These are phyloP conservation scores for Suillus lakei DNA, from an alignment of 768 basidiomycete species.

Conservation along the genomic window DNA sequence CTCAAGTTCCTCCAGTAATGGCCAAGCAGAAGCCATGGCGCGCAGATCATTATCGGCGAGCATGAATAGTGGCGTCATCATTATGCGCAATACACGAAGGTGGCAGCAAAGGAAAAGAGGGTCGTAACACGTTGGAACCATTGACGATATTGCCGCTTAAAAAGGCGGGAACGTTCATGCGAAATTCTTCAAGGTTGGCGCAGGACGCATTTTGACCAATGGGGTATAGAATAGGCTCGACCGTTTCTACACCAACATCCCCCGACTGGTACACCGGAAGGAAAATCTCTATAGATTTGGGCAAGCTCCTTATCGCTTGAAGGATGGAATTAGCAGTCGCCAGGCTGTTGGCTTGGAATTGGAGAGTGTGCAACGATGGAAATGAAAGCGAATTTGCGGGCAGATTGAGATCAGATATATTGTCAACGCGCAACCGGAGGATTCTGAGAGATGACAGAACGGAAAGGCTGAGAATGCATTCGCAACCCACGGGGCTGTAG, in stretches of 20 bases:
- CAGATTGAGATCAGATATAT: not conserved
- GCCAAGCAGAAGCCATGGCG: conserved; percentile 9
- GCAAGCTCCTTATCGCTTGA: not conserved
- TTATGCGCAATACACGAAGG: not conserved
- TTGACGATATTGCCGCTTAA: not conserved
- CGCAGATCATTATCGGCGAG: conserved; percentile 6
- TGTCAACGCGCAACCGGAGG: not conserved
- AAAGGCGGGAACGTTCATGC: not conserved
- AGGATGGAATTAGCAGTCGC: not conserved
- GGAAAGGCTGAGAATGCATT: not conserved
- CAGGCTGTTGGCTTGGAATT: not conserved
- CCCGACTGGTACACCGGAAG: not conserved
- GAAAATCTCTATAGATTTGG: not conserved
- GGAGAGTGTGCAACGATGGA: not conserved
- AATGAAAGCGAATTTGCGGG: conserved; percentile 2
- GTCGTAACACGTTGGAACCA: not conserved
- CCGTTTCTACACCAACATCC: not conserved
- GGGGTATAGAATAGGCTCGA: not conserved
- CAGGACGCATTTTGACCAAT: not conserved
- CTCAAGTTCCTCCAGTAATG: conserved; percentile 8
- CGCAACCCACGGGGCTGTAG: not conserved
- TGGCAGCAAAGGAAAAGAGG: conserved; percentile 4
- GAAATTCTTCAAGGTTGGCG: not conserved
- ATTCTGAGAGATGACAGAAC: not conserved
- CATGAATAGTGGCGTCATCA: not conserved